Percentiles rank a stretch among this genome's conserved stretches.
These are phyloP conservation scores for Polyplosphaeria fusca DNA, from an alignment of 495 filamentous ascomycete genomes.

Conservation along the genomic window DNA sequence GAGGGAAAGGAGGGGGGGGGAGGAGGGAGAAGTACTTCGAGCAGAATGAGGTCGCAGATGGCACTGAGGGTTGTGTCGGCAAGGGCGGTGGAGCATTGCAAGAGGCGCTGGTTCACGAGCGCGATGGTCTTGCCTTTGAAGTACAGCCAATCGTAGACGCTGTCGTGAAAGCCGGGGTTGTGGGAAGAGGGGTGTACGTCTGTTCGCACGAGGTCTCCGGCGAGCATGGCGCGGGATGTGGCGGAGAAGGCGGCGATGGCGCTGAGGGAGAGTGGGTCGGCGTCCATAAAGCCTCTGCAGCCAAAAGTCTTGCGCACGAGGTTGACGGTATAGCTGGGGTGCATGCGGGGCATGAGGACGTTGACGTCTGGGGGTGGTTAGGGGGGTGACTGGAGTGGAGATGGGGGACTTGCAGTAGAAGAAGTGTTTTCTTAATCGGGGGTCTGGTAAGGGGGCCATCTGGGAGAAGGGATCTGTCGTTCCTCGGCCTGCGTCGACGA, in stretches of 20 bases:
- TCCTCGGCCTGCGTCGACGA: neutral
- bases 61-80: neutral
- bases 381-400: neutral
- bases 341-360: slow-evolving; percentile 3
- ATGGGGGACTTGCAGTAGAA: no score
- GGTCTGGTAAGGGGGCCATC: neutral
- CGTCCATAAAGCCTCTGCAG: neutral
- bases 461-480: neutral
- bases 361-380: slow-evolving; percentile 2
- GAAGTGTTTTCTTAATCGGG: slow-evolving; percentile 1
- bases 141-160: neutral
- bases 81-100: neutral
- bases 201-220: neutral
- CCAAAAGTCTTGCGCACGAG: neutral
- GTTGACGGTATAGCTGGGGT: slow-evolving; percentile 1
- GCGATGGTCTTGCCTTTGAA: slow-evolving; percentile 5
- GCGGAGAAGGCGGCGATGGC: slow-evolving; percentile 2
- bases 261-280: slow-evolving; percentile 2
- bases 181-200: neutral
- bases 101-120: neutral
- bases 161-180: neutral
- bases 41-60: slow-evolving; percentile 1
- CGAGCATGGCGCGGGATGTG: slow-evolving; percentile 1
- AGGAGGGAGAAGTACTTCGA: no score
- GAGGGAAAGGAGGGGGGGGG: no score